Base-by-base conservation (phyloP, 2,329 filamentous ascomycete genomes). In the Hysterium pulicare region DNA sequence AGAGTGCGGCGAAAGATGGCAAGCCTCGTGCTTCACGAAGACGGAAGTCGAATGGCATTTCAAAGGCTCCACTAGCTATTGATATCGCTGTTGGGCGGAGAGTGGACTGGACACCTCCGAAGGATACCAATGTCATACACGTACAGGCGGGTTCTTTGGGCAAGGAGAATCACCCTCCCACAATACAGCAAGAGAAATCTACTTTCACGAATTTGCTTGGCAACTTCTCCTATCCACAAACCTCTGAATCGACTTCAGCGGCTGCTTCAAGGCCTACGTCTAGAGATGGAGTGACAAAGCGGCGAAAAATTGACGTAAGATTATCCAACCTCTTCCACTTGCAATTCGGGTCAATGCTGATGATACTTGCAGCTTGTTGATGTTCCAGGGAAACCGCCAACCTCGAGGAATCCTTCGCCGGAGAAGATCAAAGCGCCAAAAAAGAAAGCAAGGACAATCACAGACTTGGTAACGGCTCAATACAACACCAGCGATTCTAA, bases 391-490 rank as follows among this genome's bases (percentile, higher is more conserved):
- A 51, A 60, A n/a, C 52, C 58, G 17, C 35, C 41, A 11, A 43
- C 37, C 31, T 55, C 53, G 2, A 46, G 55, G 30, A 49, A 55
- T 16, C 44, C 54, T 3, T 61, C 61, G 1, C 55, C 58, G 6
- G 57, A 60, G 16, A 65, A 64, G 31, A 55, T 51, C 11, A 66
- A 63, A 48, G 60, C 58, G 3, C 58, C 61, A 0, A 68, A 64
- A 44, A 67, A 66, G 54, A 68, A 67, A 33, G 41, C 62, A 5
- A 53, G 61, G n/a, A 68, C 65, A 3, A 67, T 68, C 19, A 68
- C 65, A 43, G 65, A 67, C 23, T 48, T 66, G 2, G 64, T 65
- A 1, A 68, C 62, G 4, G 59, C 52, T 7, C 61, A 66, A 35
- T 68, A 68, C 22, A 41, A 38, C 7, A 6, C 21, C 10, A 32